Evolutionary conservation across 768 basidiomycete species (phyloP).

Genomic region (Collybiopsis luxurians): DNA sequence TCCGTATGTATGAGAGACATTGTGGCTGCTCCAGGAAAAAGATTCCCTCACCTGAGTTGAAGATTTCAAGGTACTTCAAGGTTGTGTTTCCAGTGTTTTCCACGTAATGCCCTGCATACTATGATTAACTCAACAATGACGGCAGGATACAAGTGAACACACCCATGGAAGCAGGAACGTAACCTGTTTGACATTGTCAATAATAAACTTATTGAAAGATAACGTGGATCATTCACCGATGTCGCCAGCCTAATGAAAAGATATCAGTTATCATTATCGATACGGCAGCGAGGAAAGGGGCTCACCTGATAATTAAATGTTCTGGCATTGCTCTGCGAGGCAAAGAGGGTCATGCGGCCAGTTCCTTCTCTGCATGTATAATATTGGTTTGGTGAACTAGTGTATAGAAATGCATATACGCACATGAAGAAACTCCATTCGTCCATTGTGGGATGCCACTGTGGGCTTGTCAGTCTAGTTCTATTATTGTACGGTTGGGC

Average conservation of each 20-base stretch:
- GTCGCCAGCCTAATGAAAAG: constrained; percentile 45
- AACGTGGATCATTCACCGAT: constrained; percentile 35
- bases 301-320: constrained; percentile 58
- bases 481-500: background rate
- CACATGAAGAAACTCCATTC: constrained; percentile 65
- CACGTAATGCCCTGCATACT: constrained; percentile 54
- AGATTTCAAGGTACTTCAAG: constrained; percentile 58
- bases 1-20: background rate
- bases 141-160: background rate
- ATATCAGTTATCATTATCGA: background rate
- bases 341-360: constrained; percentile 56
- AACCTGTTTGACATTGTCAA: constrained; percentile 28
- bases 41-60: constrained; percentile 43
- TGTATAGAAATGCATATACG: background rate
- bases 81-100: constrained; percentile 65
- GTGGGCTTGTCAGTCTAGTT: background rate
- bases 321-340: constrained; percentile 46
- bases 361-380: constrained; percentile 41
- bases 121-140: too few species aligned
- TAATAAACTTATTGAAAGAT: too few species aligned
- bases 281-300: background rate
- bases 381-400: constrained; percentile 5
- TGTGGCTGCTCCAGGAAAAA: background rate
- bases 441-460: constrained; percentile 73
- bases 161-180: constrained; percentile 59